Base-by-base conservation (phyloP, 257 asterid genomes). In the Echites panduratus region DNA sequence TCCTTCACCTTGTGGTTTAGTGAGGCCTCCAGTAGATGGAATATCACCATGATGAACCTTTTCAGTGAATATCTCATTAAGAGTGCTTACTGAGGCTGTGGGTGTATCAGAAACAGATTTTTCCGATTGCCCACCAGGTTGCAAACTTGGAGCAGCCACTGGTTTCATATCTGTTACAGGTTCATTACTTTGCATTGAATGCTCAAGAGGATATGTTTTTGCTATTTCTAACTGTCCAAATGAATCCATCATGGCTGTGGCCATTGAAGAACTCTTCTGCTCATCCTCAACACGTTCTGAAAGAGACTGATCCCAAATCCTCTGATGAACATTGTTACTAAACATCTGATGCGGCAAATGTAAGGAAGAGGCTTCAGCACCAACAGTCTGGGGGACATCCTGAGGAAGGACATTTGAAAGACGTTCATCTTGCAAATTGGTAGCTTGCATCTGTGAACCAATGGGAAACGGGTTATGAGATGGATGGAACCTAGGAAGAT, bases 321-420 rank as follows among this genome's bases (percentile, higher is more conserved):
- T 81, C 56, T 82, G 86, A 53, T 66, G 81, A 24, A 68, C 74
- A 73, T 67, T 67, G 70, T 81, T 80, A 12, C 81, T 83, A 77
- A 78, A 74, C 57, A 79, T 26, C 73, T 70, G 87, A 82, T 90
- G 96, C 13, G 88, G 98, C 79, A 76, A 78, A 76, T 73, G 86
- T 75, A 79, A 35, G 11, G 87, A 40, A 71, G 87, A 72, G 53
- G 83, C 68, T 68, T 83, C 89, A 44, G 86, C 77, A 74, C 75
- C 79, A 79, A 84, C 82, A 68, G 27, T 81, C 52, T 81, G 84
- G 78, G 70, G 70, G 54, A 61, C 70, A 74, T 81, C 94, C 78
- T 79, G 85, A 71, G 96, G 85, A 61, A 77, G 77, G 74, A 73
- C 76, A 45, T 73, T 81, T 69, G 89, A 75, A 27, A 77, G 82